Evolutionary conservation across 331 rosid species (phyloP), one percentile per base, ranked within the genome.

Genomic region (Pyrus hybrid): DNA sequence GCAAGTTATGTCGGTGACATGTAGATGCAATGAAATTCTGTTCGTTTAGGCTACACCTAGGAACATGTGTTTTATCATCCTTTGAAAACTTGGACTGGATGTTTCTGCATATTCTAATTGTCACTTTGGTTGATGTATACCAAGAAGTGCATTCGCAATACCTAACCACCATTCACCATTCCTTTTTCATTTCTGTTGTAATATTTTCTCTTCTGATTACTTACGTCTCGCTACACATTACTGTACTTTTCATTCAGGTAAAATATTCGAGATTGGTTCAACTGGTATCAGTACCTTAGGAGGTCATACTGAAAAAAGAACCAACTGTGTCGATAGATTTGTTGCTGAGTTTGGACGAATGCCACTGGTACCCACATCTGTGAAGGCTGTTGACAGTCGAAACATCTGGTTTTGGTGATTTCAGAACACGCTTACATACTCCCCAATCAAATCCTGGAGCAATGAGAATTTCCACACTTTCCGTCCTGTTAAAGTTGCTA

Each of bases 281-380:
- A 90, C 97, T 35, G 99, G 99, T 72, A 95, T 95, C 77, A 95
- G 99, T 85, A 95, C 97, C 82, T 33, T 89, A 85, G 99, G 97
- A 70, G 97, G 97, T 68, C 99, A 95, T 71, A 90, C 75, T 62
- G 88, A 90, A 63, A 87, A 77, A 83, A 89, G 99, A 88, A 83
- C 90, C 13, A 81, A 89, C 56, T 95, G 99, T 32, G 77, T 95
- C 25, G 86, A 92, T 79, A 85, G 75, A 72, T 95, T 95, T 83
- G 93, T 77, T 7, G 72, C 83, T 2, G 87, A 75, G 79, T 92
- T 58, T 82, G 97, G 97, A 41, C 74, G 77, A 82, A 88, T 92
- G 97, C 97, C 99, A 21, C 82, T 95, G 84, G 77, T 83, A 49
- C 82, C 89, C 20, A 87, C 99, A 7, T 81, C 92, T 26, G 93